phyloP scores from a whole-genome alignment of 2,329 filamentous ascomycete genomes.

The Fusarium virguliforme region DNA sequence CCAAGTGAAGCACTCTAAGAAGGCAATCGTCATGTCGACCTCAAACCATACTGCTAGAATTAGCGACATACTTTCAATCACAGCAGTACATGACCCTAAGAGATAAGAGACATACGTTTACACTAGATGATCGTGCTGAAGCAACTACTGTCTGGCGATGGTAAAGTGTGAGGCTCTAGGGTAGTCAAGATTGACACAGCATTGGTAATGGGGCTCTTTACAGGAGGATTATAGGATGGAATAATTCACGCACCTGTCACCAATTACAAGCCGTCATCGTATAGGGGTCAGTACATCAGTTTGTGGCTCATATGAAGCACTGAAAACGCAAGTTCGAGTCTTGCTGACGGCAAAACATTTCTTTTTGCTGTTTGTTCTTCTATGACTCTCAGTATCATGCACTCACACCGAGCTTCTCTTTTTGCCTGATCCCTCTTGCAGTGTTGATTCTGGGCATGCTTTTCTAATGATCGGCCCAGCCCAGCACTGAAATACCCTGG shows the following conservation, averaged over 20 bases:
- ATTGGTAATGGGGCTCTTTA: no score
- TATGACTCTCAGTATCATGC: not conserved
- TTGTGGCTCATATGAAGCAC: constrained; percentile 41
- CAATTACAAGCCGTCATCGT: constrained; percentile 45
- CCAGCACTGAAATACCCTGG: not conserved
- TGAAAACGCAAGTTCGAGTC: constrained; percentile 49
- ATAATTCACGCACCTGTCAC: not conserved
- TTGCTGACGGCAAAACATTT: constrained; percentile 38
- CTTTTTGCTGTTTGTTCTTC: constrained; percentile 11
- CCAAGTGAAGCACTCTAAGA: not conserved
- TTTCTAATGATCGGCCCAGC: no score
- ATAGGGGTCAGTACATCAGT: constrained; percentile 50
- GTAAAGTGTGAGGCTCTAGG: not conserved
- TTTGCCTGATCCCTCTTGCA: not conserved
- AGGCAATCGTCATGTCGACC: no score
- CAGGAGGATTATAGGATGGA: not conserved
- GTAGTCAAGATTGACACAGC: not conserved
- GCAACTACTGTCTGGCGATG: not conserved
- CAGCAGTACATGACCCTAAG: no score
- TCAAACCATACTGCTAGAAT: no score
- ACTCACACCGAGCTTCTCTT: not conserved
- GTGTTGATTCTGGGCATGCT: not conserved
- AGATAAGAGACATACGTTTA: not conserved
- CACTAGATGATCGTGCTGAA: not conserved
- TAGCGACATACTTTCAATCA: no score